Base-by-base conservation (phyloP, 306 rosid species). In the Malus domestica region DNA sequence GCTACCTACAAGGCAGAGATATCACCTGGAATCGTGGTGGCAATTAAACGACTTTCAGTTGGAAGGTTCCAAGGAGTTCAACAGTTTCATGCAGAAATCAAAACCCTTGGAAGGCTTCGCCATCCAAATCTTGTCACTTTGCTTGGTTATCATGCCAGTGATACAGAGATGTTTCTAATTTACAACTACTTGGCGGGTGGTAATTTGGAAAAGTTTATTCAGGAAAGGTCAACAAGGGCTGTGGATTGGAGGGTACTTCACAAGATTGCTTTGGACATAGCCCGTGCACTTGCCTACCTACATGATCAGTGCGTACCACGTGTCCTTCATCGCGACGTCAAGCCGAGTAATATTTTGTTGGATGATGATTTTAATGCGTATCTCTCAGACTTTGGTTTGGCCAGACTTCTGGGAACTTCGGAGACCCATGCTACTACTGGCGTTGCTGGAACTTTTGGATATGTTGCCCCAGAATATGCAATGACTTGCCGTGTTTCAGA, bases 401-500 rank as follows among this genome's bases (percentile, higher is more conserved):
- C 98, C 25, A 80, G 98, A 76, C 97, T 93, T 60, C 80, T 93
- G 27, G 98, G 98, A 23, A 93, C 97, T 66, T 93, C 98, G 23
- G 98, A 93, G 76, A 93, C 98, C 42, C 98, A 93, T 79, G 98
- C 98, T 16, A 93, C 98, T 27, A 93, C 98, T 2, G 98, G 98
- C 32, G 98, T 93, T 16, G 98, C 98, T 27, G 98, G 98, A 78
- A 93, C 98, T 60, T 93, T 93, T 13, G 98, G 98, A 0, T 93
- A 93, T 40, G 98, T 93, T 25, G 98, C 98, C 64, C 98, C 98
- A 1, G 98, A 93, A 74, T 93, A 93, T 72, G 97, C 97, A 67
- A 91, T 93, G 98, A 93, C 98, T 0, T 93, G 98, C 35, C 97
- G 98, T 49, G 98, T 93, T 68, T 93, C 98, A 1, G 98, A 93